Evolutionary conservation across 805 yeast genomes (phyloP), one percentile per base, ranked within the genome.

Genomic region (Tetrapisispora pingtungensis): DNA sequence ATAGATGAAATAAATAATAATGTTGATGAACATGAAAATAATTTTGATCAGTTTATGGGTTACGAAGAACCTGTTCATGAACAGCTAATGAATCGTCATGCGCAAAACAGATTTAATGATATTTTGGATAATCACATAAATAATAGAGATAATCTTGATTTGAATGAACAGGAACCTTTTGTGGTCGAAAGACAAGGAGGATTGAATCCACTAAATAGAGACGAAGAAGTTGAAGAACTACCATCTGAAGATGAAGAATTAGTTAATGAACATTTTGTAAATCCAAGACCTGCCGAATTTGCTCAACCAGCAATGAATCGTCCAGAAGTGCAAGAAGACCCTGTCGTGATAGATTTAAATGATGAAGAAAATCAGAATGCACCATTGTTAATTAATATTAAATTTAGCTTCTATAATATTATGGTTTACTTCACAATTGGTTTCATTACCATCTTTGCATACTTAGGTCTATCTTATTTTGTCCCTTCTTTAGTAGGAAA

Each of bases 401-500:
- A 53, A 30, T 33, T 59, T 22, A 56, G 51, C 27, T 44, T 57
- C 31, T 35, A 41, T 6, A 54, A 52, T 30, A 43, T 61, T 3
- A 42, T 58, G 10, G 48, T 54, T 8, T 61, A 61, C 42, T 57
- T 50, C 32, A 30, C 47, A 36, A 60, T 61, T 15, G 65, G 62
- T 15, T 55, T 64, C 26, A 50, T 54, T 1, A 43, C 61, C 20
- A 47, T 63, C 2, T 56, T 68, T 1, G 53, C 63, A 2, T 72
- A 71, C 46, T 53, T 75, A 33, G 60, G 70, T 27, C 36, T 67
- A 13, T 62, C 73, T 0, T 77, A 75, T 51, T 60, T 72, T 15
- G 47, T 74, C 3, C 81, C 83, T 10, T 70, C 74, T 7, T 52
- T 69, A 36, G 37, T 73, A 3, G 82, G 81, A 10, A 54, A 51